Percentiles rank a stretch among this genome's conserved stretches.
Evolutionary conservation across 768 basidiomycete species (phyloP).

Genomic region (Auricularia cornea): DNA sequence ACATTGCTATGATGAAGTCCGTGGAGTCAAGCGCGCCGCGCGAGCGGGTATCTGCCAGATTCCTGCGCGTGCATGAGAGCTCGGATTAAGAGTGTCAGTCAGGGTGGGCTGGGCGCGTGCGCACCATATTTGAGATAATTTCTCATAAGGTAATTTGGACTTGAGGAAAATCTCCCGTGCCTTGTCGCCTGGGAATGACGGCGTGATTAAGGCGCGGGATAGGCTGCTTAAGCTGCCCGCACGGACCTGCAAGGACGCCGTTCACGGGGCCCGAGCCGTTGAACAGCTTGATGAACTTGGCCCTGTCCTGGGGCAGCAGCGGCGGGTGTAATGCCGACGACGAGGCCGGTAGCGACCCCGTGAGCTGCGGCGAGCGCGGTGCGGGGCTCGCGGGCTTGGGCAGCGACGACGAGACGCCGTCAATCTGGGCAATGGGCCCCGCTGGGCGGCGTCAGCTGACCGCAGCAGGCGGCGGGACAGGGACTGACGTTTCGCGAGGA

Average conservation of each 20-base stretch:
- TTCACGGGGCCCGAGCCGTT: slow-evolving; percentile 58
- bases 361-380: slow-evolving; percentile 45
- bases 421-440: slow-evolving; percentile 75
- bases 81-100: not conserved
- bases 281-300: slow-evolving; percentile 79
- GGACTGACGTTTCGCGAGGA: slow-evolving; percentile 63
- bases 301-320: slow-evolving; percentile 69
- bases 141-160: slow-evolving; percentile 78
- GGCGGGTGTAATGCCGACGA: slow-evolving; percentile 43
- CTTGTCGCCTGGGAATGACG: slow-evolving; percentile 64
- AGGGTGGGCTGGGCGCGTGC: slow-evolving; percentile 12
- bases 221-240: too few relatives aligned
- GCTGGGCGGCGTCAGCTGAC: slow-evolving; percentile 37
- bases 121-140: slow-evolving; percentile 88
- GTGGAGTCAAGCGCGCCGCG: slow-evolving; percentile 80
- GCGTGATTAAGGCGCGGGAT: not conserved
- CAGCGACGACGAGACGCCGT: slow-evolving; percentile 48
- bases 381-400: slow-evolving; percentile 45
- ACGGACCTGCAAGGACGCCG: slow-evolving; percentile 69
- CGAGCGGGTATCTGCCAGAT: slow-evolving; percentile 88
- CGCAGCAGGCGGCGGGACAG: not conserved
- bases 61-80: too few relatives aligned
- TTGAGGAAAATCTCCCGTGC: slow-evolving; percentile 87
- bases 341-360: slow-evolving; percentile 25
- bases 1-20: slow-evolving; percentile 95